These are phyloP conservation scores for Actinidia polygama DNA, from an alignment of 179 eudicot species.

Conservation along the genomic window DNA sequence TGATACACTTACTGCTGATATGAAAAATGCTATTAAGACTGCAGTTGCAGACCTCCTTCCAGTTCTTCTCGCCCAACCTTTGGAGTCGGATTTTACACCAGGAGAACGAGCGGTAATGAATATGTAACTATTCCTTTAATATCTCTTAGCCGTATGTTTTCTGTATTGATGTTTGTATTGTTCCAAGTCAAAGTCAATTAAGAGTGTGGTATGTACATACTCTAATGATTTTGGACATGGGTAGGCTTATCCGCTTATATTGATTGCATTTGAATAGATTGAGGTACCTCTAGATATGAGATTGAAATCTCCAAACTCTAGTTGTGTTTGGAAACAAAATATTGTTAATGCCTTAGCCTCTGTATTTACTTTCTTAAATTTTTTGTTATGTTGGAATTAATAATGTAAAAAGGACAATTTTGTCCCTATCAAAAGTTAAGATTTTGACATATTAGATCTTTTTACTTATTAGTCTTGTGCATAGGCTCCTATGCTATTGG, in stretches of 20 bases:
- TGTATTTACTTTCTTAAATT: background rate
- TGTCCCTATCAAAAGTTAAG: background rate
- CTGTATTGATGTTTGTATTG: background rate
- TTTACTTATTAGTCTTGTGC: background rate
- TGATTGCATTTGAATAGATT: background rate
- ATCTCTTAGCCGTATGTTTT: background rate
- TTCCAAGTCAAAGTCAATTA: background rate
- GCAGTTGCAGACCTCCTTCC: conserved; percentile 88
- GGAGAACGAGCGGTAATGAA: conserved; percentile 94
- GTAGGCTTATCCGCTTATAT: background rate
- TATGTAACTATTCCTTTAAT: conserved; percentile 22
- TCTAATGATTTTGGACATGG: background rate
- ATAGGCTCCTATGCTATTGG: background rate
- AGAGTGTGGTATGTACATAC: background rate
- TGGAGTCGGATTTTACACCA: conserved; percentile 62
- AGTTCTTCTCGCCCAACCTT: conserved; percentile 60
- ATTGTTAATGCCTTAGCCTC: background rate
- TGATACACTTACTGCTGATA: conserved; percentile 90
- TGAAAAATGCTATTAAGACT: conserved; percentile 89
- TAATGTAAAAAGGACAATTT: background rate
- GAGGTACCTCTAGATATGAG: background rate
- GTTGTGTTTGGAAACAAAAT: background rate
- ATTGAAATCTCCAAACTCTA: background rate
- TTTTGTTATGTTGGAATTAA: background rate
- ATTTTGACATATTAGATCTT: background rate